These are phyloP conservation scores for Xylaria grammica DNA, from an alignment of 495 filamentous ascomycete species.

Conservation along the genomic window DNA sequence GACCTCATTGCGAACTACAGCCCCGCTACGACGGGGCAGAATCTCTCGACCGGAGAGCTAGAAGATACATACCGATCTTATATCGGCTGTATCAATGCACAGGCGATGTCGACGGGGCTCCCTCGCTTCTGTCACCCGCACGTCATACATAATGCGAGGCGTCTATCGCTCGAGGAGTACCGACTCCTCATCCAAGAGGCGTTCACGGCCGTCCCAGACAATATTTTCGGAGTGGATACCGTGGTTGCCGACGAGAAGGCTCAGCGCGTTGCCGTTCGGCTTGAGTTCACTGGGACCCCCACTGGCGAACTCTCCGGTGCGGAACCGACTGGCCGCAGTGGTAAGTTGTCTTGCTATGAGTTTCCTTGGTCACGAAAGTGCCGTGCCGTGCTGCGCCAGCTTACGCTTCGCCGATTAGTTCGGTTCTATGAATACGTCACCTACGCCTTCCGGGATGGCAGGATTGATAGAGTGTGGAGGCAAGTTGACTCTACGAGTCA, in stretches of 20 bases:
- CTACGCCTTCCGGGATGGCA: conserved; percentile 41
- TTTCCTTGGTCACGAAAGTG: too few relatives aligned
- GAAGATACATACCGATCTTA: conserved; percentile 30
- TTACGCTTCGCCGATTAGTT: conserved; percentile 16
- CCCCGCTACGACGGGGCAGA: conserved; percentile 21
- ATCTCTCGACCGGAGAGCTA: conserved; percentile 25
- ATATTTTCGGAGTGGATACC: conserved; percentile 30
- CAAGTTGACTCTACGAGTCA: not conserved
- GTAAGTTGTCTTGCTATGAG: conserved; percentile 1
- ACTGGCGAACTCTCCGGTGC: conserved; percentile 21
- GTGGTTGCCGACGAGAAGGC: conserved; percentile 33
- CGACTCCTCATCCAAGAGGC: conserved; percentile 33
- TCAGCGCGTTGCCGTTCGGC: conserved; percentile 33
- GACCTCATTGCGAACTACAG: conserved; percentile 24
- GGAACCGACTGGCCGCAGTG: conserved; percentile 26
- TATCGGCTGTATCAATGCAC: conserved; percentile 37
- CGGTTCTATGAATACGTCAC: conserved; percentile 40
- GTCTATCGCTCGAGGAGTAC: conserved; percentile 32
- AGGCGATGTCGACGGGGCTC: conserved; percentile 34
- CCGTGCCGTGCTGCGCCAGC: not conserved
- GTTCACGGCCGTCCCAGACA: conserved; percentile 33
- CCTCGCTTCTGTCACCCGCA: conserved; percentile 31
- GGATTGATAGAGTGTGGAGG: conserved; percentile 41
- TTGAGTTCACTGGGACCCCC: conserved; percentile 39
- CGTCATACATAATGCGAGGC: conserved; percentile 33